A percentile compares a stretch with the other conserved stretches of the same genome.
These are phyloP conservation scores for Artemisia tridentata DNA, from an alignment of 129 eudicot genomes.

Conservation along the genomic window DNA sequence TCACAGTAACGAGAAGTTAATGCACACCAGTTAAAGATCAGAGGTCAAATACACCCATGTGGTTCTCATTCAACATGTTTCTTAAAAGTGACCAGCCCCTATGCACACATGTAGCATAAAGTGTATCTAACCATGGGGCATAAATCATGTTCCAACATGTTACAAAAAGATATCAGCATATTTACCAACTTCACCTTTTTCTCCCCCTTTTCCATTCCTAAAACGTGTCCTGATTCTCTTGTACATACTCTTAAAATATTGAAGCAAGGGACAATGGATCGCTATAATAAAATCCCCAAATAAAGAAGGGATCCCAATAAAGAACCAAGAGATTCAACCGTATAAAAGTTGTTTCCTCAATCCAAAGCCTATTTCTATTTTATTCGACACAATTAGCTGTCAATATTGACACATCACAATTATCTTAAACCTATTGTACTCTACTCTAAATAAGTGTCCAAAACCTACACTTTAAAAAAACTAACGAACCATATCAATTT, in stretches of 20 bases:
- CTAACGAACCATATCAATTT: conserved; percentile 21
- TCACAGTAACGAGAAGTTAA: too few species aligned
- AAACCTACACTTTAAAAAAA: conserved; percentile 1
- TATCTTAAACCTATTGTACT: conserved; percentile 16
- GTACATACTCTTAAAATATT: too few species aligned
- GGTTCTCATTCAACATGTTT: too few species aligned
- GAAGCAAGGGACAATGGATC: too few species aligned
- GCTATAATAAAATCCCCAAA: too few species aligned
- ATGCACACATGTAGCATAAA: background rate
- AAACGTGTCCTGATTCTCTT: background rate
- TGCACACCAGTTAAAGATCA: too few species aligned
- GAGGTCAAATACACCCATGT: too few species aligned
- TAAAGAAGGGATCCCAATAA: too few species aligned
- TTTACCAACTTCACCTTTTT: conserved; percentile 3
- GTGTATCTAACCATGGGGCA: background rate
- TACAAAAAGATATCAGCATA: background rate
- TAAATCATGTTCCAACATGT: conserved; percentile 19
- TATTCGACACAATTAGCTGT: conserved; percentile 22
- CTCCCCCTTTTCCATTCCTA: background rate
- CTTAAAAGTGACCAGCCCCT: background rate
- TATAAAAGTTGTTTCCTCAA: conserved; percentile 18
- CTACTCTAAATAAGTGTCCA: conserved; percentile 12
- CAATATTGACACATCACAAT: conserved; percentile 20
- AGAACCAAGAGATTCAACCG: conserved; percentile 16
- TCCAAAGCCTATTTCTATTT: background rate